These are phyloP conservation scores for Paraglomus occultum DNA, from an alignment of 192 early-diverging fungal genomes.

Conservation along the genomic window DNA sequence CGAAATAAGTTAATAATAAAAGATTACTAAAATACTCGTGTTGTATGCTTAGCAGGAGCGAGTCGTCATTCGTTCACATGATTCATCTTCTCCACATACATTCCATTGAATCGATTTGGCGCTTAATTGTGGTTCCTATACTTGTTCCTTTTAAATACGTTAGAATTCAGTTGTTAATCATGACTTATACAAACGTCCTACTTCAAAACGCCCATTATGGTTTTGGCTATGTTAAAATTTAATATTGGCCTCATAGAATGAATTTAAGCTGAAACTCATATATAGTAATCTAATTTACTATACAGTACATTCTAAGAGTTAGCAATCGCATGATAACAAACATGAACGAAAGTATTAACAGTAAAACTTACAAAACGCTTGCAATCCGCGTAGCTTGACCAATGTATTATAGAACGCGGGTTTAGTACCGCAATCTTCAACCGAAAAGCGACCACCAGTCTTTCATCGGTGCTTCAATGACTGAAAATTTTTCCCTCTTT, in stretches of 20 bases:
- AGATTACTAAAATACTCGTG: too few species aligned
- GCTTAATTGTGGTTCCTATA: conserved; percentile 4
- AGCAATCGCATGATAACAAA: conserved; percentile 24
- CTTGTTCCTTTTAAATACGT: neutral
- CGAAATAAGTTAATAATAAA: too few species aligned
- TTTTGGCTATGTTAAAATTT: conserved; percentile 6
- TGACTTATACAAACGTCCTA: conserved; percentile 17
- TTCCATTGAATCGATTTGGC: conserved; percentile 16
- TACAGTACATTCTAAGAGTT: conserved; percentile 24
- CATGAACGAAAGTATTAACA: neutral
- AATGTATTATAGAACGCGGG: conserved; percentile 4
- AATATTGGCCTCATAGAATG: conserved; percentile 13
- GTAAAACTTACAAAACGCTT: conserved; percentile 20
- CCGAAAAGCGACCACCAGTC: conserved; percentile 24
- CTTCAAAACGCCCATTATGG: conserved; percentile 24
- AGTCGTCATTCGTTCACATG: conserved; percentile 17
- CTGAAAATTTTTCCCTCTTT: conserved; percentile 11
- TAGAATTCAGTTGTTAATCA: too few species aligned
- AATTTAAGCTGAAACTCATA: conserved; percentile 26
- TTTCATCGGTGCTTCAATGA: conserved; percentile 20
- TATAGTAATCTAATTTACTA: conserved; percentile 12
- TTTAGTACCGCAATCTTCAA: conserved; percentile 19
- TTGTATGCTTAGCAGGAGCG: neutral
- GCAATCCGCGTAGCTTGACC: conserved; percentile 15
- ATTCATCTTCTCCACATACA: neutral